These are phyloP conservation scores for Prototheca stagnorum DNA, from an alignment of 163 green algal genomes.

Conservation along the genomic window DNA sequence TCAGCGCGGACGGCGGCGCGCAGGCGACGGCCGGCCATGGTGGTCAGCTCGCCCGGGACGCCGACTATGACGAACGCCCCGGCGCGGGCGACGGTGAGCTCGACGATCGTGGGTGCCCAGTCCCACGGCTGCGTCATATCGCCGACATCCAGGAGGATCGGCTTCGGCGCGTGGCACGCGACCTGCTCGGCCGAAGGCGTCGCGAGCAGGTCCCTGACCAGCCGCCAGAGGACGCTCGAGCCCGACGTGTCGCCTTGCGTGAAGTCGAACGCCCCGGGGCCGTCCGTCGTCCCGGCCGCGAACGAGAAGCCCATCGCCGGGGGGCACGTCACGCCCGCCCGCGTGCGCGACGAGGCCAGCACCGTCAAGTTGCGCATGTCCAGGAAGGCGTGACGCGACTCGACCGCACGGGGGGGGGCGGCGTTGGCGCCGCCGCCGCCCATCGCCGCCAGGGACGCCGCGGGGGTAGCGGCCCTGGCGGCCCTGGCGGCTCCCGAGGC, in stretches of 20 bases:
- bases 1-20: constrained; percentile 24
- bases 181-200: constrained; percentile 36
- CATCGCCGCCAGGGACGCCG: not conserved
- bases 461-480: too few relatives aligned
- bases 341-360: constrained; percentile 15
- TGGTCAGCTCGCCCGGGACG: constrained; percentile 65
- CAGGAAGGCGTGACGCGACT: constrained; percentile 50
- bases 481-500: too few relatives aligned
- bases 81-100: constrained; percentile 50
- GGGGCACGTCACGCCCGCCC: constrained; percentile 41
- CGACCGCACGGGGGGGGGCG: too few relatives aligned
- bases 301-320: constrained; percentile 75
- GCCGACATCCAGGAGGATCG: constrained; percentile 65
- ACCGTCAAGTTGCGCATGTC: constrained; percentile 51
- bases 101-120: constrained; percentile 39
- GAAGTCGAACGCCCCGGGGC: constrained; percentile 74
- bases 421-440: not conserved
- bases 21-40: constrained; percentile 69
- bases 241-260: constrained; percentile 55
- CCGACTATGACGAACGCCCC: constrained; percentile 48
- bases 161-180: constrained; percentile 63
- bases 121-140: constrained; percentile 32
- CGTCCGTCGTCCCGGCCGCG: constrained; percentile 73
- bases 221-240: constrained; percentile 53
- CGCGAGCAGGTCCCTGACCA: constrained; percentile 42